Evolutionary conservation across 768 basidiomycete genomes (phyloP), one percentile per base, ranked within the genome.

Genomic region (Clitopilus hobsonii): DNA sequence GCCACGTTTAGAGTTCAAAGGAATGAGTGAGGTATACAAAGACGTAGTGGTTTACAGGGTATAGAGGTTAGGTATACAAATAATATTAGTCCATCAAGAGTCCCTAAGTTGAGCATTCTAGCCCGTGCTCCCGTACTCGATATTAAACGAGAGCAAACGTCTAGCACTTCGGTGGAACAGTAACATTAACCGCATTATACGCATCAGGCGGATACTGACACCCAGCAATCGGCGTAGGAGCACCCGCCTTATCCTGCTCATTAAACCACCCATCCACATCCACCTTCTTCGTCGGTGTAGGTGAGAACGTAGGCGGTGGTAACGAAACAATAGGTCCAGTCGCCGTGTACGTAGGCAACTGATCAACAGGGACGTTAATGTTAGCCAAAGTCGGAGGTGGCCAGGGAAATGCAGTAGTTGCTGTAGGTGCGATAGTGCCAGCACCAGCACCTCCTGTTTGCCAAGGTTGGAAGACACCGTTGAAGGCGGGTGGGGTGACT

Each of bases 301-400:
- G 65, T 1, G 82, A 79, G 69, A 82, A 79, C 0, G 80, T 81
- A 6, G 79, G 76, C 6, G 75, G 74, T 13, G 83, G 77, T 28
- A 89, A 71, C 0, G 85, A 86, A 56, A 78, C 71, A 47, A 84
- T 68, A 2, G 80, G 61, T 11, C 77, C 82, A 5, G 85, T 88
- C 25, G 76, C 74, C 5, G 86, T 88, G 63, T 88, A 89, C 29
- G 83, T 83, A 6, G 86, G 85, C 26, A 85, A 68, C 23, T 63
- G 58, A 16, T 74, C 60, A 38, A 74, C 67, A 22, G 74, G 71
- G 55, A 67, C 50, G 23, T 72, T 74, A 6, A 68, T 76, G 55
- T 70, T 70, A 45, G 69, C 70, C 54, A 86, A 74, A 22, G 72
- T 65, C 16, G 77, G 60, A 6, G 85, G 86, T 13, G 86, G 86